A percentile compares a stretch with the other conserved stretches of the same genome.
Evolutionary conservation across 257 asterid genomes (phyloP).

Genomic region (Dorcoceras hygrometricum): DNA sequence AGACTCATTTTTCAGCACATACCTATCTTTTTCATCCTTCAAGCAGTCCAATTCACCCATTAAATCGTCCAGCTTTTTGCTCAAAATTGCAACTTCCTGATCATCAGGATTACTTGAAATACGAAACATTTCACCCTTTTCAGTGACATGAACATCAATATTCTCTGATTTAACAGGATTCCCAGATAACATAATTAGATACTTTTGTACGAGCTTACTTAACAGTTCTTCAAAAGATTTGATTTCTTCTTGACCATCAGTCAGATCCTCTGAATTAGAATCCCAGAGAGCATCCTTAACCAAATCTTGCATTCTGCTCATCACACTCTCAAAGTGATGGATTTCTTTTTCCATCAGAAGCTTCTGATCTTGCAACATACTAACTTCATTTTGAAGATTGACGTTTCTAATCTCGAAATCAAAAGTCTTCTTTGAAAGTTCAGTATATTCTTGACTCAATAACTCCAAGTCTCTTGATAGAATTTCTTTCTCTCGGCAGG

Average conservation of each 20-base stretch:
- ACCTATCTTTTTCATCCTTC: constrained; percentile 72
- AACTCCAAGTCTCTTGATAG: constrained; percentile 57
- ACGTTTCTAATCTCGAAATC: constrained; percentile 37
- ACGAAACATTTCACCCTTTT: constrained; percentile 35
- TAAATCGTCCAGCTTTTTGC: constrained; percentile 40
- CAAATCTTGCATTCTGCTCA: constrained; percentile 58
- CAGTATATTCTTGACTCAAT: constrained; percentile 45
- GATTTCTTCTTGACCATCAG: constrained; percentile 44
- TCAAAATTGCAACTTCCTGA: constrained; percentile 38
- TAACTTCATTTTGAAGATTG: constrained; percentile 51
- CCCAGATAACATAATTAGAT: constrained; percentile 38
- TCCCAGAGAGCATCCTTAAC: constrained; percentile 57
- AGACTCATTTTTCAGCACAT: constrained; percentile 43
- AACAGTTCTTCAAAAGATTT: constrained; percentile 54
- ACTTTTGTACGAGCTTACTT: constrained; percentile 59
- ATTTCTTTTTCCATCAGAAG: constrained; percentile 52
- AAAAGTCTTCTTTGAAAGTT: constrained; percentile 38
- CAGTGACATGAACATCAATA: constrained; percentile 36
- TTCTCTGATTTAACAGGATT: constrained; percentile 38
- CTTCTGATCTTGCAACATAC: constrained; percentile 51
- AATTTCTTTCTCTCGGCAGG: constrained; percentile 55
- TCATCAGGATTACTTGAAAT: constrained; percentile 39
- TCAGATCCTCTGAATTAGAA: constrained; percentile 44
- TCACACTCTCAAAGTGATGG: constrained; percentile 42
- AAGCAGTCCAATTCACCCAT: constrained; percentile 44